These are phyloP conservation scores for Dalbergia cultrata DNA, from an alignment of 306 rosid species.

Conservation along the genomic window DNA sequence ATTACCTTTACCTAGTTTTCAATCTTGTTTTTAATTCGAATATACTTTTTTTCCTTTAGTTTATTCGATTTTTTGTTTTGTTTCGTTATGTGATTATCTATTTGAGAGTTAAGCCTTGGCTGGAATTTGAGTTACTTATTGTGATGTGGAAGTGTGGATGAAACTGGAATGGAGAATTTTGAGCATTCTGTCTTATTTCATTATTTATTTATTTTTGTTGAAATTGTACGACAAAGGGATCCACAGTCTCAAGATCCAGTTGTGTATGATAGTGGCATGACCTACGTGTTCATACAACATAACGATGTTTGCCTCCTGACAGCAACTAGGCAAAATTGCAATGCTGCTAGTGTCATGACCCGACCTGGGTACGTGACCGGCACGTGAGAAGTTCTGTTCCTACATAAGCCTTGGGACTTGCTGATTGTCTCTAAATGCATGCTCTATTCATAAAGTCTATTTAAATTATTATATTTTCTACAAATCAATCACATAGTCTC, in stretches of 20 bases:
- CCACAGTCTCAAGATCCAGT: constrained; percentile 95
- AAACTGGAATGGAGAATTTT: constrained; percentile 1
- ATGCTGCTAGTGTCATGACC: too few species aligned
- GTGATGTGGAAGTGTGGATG: not conserved
- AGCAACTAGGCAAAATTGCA: constrained; percentile 96
- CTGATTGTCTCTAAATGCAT: too few species aligned
- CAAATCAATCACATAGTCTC: too few species aligned
- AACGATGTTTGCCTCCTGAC: constrained; percentile 88
- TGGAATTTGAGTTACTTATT: constrained; percentile 11
- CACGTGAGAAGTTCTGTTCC: too few species aligned
- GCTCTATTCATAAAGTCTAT: too few species aligned
- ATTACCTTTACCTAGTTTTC: not conserved
- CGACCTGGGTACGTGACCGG: too few species aligned
- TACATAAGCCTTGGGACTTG: too few species aligned
- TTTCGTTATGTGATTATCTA: not conserved
- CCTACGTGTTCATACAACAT: constrained; percentile 96
- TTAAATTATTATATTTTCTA: too few species aligned
- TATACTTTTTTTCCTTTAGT: not conserved
- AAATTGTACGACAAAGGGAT: constrained; percentile 73
- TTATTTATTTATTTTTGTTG: constrained; percentile 4
- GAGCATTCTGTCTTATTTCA: not conserved
- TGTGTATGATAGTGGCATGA: constrained; percentile 82
- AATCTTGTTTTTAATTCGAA: not conserved
- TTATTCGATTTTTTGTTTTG: not conserved
- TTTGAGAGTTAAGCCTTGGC: not conserved